Evolutionary conservation across 352 stramenopile species (phyloP).

Genomic region (Phytophthora capsici): DNA sequence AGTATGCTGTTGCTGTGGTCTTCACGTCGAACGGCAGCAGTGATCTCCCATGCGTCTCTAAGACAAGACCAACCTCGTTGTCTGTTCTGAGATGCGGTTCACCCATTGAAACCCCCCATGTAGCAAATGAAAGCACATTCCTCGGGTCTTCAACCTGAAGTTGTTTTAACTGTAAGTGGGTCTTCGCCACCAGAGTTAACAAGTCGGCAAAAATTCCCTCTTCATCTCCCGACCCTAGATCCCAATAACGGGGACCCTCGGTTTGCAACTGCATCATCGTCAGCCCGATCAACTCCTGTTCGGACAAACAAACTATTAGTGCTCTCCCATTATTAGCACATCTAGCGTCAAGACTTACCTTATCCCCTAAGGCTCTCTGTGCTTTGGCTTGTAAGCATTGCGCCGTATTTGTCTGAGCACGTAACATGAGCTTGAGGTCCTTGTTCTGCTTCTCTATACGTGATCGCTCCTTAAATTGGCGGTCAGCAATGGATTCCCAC

Average conservation of each 20-base stretch:
- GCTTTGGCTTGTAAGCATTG: conserved; percentile 12
- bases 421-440: conserved; percentile 37
- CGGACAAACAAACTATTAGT: conserved; percentile 6
- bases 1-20: conserved; percentile 20
- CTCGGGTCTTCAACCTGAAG: conserved; percentile 22
- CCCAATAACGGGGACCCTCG: conserved; percentile 17
- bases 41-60: conserved; percentile 26
- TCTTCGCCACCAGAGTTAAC: conserved; percentile 23
- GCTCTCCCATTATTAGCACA: too few relatives aligned
- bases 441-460: conserved; percentile 40
- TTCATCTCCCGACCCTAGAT: conserved; percentile 24
- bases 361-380: conserved; percentile 13
- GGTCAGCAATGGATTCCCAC: conserved; percentile 38
- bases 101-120: conserved; percentile 22
- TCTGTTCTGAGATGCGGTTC: conserved; percentile 18
- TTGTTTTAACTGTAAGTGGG: conserved; percentile 24
- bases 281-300: conserved; percentile 27
- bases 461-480: conserved; percentile 34
- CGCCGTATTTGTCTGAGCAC: conserved; percentile 7
- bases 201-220: conserved; percentile 36
- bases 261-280: conserved; percentile 21
- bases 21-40: conserved; percentile 26
- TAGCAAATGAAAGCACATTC: conserved; percentile 10
- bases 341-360: conserved; percentile 7
- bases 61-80: conserved; percentile 9